A percentile compares a stretch with the other conserved stretches of the same genome.
These are phyloP conservation scores for Pseudozyma sp. DNA, from an alignment of 1,284 basidiomycete genomes.

Conservation along the genomic window DNA sequence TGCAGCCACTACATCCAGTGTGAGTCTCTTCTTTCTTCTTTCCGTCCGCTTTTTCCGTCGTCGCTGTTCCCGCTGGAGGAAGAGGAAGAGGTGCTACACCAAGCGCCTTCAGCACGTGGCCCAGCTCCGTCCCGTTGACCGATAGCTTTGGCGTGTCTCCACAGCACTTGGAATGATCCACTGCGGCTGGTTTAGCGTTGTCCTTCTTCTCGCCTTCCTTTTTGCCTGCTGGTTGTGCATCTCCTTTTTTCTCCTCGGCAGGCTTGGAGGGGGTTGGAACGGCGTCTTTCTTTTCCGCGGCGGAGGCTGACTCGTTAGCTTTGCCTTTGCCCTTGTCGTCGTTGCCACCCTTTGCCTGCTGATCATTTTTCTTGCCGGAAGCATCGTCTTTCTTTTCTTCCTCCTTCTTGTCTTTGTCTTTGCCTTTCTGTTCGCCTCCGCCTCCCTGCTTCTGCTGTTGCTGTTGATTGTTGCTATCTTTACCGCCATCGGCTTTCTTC, in stretches of 20 bases:
- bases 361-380: neutral
- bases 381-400: conserved; percentile 10
- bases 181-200: neutral
- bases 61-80: neutral
- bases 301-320: neutral
- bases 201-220: conserved; percentile 8
- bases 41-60: neutral
- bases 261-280: conserved; percentile 1
- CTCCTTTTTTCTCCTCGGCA: conserved; percentile 10
- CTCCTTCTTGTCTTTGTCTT: conserved; percentile 14
- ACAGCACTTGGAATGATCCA: neutral
- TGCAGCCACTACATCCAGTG: neutral
- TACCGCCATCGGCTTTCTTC: conserved; percentile 1
- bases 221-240: conserved; percentile 4
- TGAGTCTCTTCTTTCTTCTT: neutral
- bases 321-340: conserved; percentile 6
- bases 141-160: conserved; percentile 16
- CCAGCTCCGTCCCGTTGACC: conserved; percentile 24
- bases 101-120: conserved; percentile 24
- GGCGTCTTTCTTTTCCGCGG: conserved; percentile 1
- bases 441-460: neutral
- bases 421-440: conserved; percentile 1
- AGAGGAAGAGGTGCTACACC: conserved; percentile 3
- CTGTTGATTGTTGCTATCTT: neutral
- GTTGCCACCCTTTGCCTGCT: neutral